These are phyloP conservation scores for Chlorokybus atmophyticus DNA, from an alignment of 139 green algal genomes.

Conservation along the genomic window DNA sequence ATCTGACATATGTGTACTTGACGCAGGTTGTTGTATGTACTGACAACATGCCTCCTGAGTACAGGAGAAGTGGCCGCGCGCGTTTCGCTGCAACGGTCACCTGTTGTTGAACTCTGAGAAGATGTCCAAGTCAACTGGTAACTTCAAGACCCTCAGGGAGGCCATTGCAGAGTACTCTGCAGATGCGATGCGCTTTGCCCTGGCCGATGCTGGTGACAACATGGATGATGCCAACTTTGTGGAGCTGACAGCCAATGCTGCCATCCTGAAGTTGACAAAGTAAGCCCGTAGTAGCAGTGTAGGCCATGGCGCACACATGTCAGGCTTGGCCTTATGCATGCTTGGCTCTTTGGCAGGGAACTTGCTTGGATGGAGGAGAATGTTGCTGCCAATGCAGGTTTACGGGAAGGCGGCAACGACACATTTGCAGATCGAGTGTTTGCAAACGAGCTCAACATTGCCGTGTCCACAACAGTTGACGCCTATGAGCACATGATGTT, in stretches of 20 bases:
- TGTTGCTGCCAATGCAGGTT: constrained; percentile 31
- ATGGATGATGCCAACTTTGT: constrained; percentile 99
- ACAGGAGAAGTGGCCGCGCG: constrained; percentile 47
- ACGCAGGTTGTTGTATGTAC: too few species aligned
- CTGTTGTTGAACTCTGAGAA: constrained; percentile 95
- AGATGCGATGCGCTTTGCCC: constrained; percentile 82
- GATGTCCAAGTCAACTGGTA: constrained; percentile 94
- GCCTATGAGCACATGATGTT: constrained; percentile 81
- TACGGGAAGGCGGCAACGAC: constrained; percentile 15
- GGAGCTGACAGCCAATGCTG: constrained; percentile 72
- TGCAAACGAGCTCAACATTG: constrained; percentile 80
- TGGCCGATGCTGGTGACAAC: constrained; percentile 89
- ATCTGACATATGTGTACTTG: too few species aligned
- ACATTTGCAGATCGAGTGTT: constrained; percentile 77
- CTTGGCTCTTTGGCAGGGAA: constrained; percentile 38
- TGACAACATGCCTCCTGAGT: too few species aligned
- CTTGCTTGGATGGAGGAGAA: constrained; percentile 81
- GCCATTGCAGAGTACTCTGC: constrained; percentile 74
- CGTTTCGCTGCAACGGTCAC: constrained; percentile 86
- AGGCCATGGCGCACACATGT: too few species aligned
- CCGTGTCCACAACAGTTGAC: constrained; percentile 34
- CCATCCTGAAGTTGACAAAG: constrained; percentile 80
- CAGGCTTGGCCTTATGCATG: constrained; percentile 37
- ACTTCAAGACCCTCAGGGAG: constrained; percentile 49
- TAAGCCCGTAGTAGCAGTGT: constrained; percentile 1